These are phyloP conservation scores for Tolypocladium paradoxum DNA, from an alignment of 2,329 filamentous ascomycete genomes.

Conservation along the genomic window DNA sequence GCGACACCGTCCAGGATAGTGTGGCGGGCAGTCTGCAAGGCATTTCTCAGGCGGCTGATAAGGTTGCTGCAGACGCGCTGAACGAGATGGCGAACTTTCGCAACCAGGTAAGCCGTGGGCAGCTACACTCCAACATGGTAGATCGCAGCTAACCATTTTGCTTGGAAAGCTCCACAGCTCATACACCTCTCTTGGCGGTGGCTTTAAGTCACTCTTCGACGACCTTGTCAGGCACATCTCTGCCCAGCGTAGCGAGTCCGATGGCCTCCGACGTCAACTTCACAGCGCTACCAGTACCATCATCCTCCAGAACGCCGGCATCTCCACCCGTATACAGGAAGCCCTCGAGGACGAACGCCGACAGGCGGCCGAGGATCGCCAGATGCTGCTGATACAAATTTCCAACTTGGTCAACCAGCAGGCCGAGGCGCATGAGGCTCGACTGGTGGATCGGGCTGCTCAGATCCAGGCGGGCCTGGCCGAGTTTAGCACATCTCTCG, in stretches of 20 bases:
- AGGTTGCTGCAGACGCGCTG: conserved; percentile 81
- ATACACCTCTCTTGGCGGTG: conserved; percentile 71
- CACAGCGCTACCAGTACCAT: conserved; percentile 57
- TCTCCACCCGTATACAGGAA: conserved; percentile 55
- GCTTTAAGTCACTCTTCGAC: conserved; percentile 81
- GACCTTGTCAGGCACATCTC: conserved; percentile 64
- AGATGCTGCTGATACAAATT: conserved; percentile 69
- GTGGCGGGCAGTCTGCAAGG: conserved; percentile 78
- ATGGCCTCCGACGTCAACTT: conserved; percentile 61
- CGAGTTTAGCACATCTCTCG: conserved; percentile 52
- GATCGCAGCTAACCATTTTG: not conserved
- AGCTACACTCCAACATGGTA: too few relatives aligned
- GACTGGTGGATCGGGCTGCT: conserved; percentile 54
- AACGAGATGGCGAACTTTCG: conserved; percentile 76
- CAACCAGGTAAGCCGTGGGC: conserved; percentile 35
- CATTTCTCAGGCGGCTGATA: conserved; percentile 73
- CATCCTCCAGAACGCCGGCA: conserved; percentile 55
- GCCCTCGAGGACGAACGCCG: conserved; percentile 67
- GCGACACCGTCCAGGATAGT: conserved; percentile 75
- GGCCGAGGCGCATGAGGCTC: conserved; percentile 60
- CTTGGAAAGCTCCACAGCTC: conserved; percentile 59
- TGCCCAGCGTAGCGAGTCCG: conserved; percentile 66
- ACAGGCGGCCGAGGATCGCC: conserved; percentile 61
- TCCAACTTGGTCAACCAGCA: conserved; percentile 67
- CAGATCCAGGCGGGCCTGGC: conserved; percentile 52